A percentile compares a stretch with the other conserved stretches of the same genome.
These are phyloP conservation scores for Oryza rufipogon DNA, from an alignment of 176 grass and related monocot species.

Conservation along the genomic window DNA sequence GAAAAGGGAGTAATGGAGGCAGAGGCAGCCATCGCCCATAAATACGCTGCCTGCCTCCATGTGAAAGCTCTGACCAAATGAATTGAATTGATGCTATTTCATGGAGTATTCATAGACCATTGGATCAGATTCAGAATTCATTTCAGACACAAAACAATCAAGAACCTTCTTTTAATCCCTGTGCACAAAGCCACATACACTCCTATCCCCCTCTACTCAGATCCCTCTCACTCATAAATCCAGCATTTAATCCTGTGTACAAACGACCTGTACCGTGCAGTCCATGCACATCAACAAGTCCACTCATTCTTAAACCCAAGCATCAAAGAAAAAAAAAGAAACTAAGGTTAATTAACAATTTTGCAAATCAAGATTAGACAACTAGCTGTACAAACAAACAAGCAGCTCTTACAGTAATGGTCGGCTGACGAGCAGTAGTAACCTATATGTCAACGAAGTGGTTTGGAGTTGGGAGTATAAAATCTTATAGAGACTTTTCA, in stretches of 20 bases:
- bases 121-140: constrained; percentile 18
- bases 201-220: not conserved
- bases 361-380: constrained; percentile 39
- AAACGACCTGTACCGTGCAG: constrained; percentile 26
- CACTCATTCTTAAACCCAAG: constrained; percentile 32
- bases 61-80: constrained; percentile 59
- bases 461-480: constrained; percentile 37
- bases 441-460: constrained; percentile 44
- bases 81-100: constrained; percentile 41
- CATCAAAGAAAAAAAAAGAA: not conserved
- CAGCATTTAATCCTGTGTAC: constrained; percentile 36
- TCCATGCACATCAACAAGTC: constrained; percentile 26
- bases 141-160: constrained; percentile 27
- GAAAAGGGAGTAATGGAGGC: constrained; percentile 38
- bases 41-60: constrained; percentile 52
- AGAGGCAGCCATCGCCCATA: constrained; percentile 29
- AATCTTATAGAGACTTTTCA: constrained; percentile 48
- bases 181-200: not conserved
- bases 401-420: constrained; percentile 38
- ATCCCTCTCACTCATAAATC: constrained; percentile 8
- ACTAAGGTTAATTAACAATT: not conserved
- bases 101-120: not conserved
- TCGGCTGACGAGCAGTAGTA: constrained; percentile 31
- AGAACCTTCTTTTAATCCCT: constrained; percentile 46
- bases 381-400: constrained; percentile 39